phyloP scores from a whole-genome alignment of 179 eudicot species.

The Drosera spatulata region DNA sequence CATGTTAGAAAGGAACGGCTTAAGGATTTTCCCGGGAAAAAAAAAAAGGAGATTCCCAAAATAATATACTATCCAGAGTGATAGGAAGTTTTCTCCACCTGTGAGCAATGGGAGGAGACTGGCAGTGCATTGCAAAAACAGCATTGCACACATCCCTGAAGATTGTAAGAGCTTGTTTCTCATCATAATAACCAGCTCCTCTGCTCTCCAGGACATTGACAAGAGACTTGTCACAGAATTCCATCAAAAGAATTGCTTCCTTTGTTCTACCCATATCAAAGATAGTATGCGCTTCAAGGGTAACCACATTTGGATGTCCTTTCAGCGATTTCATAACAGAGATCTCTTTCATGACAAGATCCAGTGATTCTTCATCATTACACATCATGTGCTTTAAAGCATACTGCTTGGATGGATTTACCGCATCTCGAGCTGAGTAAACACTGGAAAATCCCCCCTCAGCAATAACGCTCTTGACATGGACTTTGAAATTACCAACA shows the following conservation, averaged over 20 bases:
- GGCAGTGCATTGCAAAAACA: slow-evolving; percentile 97
- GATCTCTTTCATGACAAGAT: slow-evolving; percentile 78
- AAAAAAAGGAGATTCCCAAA: neutral
- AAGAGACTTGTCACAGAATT: slow-evolving; percentile 84
- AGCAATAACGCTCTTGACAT: slow-evolving; percentile 71
- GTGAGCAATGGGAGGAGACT: slow-evolving; percentile 93
- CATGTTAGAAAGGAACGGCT: neutral
- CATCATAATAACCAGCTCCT: slow-evolving; percentile 88
- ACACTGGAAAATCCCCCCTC: slow-evolving; percentile 99
- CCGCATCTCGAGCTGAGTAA: slow-evolving; percentile 80
- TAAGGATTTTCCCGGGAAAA: neutral
- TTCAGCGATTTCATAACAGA: slow-evolving; percentile 77
- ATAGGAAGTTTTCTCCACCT: slow-evolving; percentile 28
- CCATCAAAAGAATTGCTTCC: slow-evolving; percentile 93
- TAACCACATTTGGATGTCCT: slow-evolving; percentile 92
- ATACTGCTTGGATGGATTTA: slow-evolving; percentile 74
- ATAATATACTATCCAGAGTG: too few relatives aligned
- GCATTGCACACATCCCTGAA: slow-evolving; percentile 95
- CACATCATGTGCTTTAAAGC: slow-evolving; percentile 95
- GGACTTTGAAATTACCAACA: slow-evolving; percentile 75
- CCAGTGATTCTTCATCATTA: slow-evolving; percentile 86
- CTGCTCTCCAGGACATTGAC: slow-evolving; percentile 82
- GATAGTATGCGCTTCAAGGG: slow-evolving; percentile 49
- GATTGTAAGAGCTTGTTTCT: slow-evolving; percentile 62
- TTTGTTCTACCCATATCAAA: slow-evolving; percentile 94